phyloP scores from a whole-genome alignment of 352 stramenopile species.

The Pythium brachiatum region DNA sequence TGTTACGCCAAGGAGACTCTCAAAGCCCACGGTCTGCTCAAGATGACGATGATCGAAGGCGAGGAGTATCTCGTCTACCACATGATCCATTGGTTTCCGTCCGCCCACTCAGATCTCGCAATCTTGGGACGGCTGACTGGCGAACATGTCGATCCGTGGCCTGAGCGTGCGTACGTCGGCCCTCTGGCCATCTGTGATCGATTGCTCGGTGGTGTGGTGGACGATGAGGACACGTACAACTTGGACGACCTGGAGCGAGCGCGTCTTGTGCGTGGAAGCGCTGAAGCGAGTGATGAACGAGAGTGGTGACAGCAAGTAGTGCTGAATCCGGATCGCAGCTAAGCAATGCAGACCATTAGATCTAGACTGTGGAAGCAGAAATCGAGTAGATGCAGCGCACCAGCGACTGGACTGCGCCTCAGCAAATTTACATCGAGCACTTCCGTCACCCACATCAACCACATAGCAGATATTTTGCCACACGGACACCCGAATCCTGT shows the following conservation, averaged over 20 bases:
- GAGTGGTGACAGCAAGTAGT: no score
- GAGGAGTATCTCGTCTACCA: not conserved
- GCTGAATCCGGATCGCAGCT: no score
- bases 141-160: not conserved
- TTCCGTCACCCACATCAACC: no score
- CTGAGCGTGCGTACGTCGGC: not conserved
- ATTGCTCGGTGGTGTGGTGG: not conserved
- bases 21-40: not conserved
- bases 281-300: not conserved
- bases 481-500: slow-evolving; percentile 42
- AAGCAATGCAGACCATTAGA: no score
- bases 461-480: slow-evolving; percentile 49
- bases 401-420: slow-evolving; percentile 25
- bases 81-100: not conserved
- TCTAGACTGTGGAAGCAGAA: no score
- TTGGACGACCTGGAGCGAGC: not conserved
- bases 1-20: not conserved
- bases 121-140: not conserved
- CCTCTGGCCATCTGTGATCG: not conserved
- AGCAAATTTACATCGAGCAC: no score
- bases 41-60: not conserved
- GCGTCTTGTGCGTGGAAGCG: not conserved
- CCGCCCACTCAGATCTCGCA: not conserved
- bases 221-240: not conserved
- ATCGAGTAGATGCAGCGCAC: slow-evolving; percentile 37